These are phyloP conservation scores for Aspergillus spinulosporus DNA, from an alignment of 2,329 filamentous ascomycete species.

Conservation along the genomic window DNA sequence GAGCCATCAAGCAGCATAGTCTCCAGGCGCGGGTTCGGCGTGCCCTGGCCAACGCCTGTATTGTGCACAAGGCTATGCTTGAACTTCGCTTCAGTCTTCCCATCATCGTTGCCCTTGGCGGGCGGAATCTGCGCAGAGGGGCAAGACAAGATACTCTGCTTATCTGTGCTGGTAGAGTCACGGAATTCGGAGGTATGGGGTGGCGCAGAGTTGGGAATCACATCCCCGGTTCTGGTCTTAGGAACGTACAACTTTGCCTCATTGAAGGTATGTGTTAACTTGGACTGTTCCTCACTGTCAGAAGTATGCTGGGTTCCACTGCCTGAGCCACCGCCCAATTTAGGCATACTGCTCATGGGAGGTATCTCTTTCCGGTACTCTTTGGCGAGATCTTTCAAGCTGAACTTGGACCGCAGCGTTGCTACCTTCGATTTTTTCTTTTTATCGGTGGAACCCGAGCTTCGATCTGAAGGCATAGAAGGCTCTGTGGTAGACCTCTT, in stretches of 20 bases:
- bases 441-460: conserved; percentile 19
- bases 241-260: conserved; percentile 23
- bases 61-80: conserved; percentile 10
- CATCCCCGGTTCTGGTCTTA: conserved; percentile 12
- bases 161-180: conserved; percentile 3
- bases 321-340: background rate
- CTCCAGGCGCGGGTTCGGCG: conserved; percentile 9
- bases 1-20: conserved; percentile 20
- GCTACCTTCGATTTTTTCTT: conserved; percentile 30
- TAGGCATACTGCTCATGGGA: conserved; percentile 16
- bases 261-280: conserved; percentile 5
- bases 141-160: conserved; percentile 12
- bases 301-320: background rate
- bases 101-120: background rate
- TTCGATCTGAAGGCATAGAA: background rate
- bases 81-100: background rate
- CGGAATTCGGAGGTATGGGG: conserved; percentile 9
- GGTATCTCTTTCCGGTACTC: conserved; percentile 23
- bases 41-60: background rate
- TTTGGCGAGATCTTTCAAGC: conserved; percentile 32
- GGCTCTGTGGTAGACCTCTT: conserved; percentile 24
- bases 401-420: conserved; percentile 31
- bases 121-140: background rate
- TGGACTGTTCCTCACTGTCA: background rate
- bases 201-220: conserved; percentile 21